Percentiles rank a stretch among this genome's conserved stretches.
Conservation (phyloP, 2,329 filamentous ascomycete genomes). For the Penicillium sp. region DNA sequence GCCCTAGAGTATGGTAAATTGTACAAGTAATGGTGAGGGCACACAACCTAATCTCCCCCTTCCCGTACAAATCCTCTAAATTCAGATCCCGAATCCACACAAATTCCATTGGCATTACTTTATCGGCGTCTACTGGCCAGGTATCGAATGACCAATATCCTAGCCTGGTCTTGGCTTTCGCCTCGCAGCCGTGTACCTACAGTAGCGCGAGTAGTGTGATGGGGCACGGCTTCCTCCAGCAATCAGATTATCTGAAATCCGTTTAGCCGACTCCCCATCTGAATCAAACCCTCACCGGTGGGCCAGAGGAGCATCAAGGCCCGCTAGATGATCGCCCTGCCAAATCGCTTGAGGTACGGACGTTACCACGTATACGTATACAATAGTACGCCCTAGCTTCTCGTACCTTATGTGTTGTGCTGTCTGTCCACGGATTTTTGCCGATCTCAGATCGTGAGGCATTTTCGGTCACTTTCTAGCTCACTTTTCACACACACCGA, state of each 20-base stretch:
- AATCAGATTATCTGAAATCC: conserved; percentile 20
- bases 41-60: conserved; percentile 1
- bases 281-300: conserved; percentile 27
- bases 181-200: conserved; percentile 33
- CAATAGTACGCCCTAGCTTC: not conserved
- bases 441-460: conserved; percentile 36
- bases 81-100: conserved; percentile 4
- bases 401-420: not conserved
- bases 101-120: conserved; percentile 4
- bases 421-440: conserved; percentile 23
- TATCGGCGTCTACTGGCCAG: not conserved
- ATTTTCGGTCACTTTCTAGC: conserved; percentile 24
- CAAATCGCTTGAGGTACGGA: conserved; percentile 20
- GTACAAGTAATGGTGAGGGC: not conserved
- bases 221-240: conserved; percentile 13
- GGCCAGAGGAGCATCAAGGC: conserved; percentile 5
- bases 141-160: not conserved
- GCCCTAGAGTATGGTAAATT: not conserved
- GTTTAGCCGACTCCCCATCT: conserved; percentile 16
- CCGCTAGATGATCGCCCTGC: conserved; percentile 35
- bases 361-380: not conserved
- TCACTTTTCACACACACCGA: conserved; percentile 2
- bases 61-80: not conserved
- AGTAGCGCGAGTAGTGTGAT: conserved; percentile 26
- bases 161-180: conserved; percentile 20